These are phyloP conservation scores for Ephemerocybe angulata DNA, from an alignment of 768 basidiomycete species.

Conservation along the genomic window DNA sequence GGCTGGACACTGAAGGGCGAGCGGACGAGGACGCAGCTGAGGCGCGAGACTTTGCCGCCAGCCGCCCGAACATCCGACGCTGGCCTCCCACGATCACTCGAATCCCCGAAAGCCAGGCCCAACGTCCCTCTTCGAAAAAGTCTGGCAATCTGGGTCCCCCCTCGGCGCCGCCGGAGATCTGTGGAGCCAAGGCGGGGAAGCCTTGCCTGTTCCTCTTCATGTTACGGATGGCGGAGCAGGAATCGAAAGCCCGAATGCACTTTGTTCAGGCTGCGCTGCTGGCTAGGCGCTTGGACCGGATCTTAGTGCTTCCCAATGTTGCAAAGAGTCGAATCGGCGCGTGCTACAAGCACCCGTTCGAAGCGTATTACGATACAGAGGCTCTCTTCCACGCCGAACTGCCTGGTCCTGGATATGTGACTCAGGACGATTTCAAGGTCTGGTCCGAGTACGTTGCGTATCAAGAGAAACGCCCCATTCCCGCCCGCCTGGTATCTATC, in stretches of 20 bases:
- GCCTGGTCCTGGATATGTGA: constrained; percentile 12
- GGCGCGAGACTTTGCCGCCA: not conserved
- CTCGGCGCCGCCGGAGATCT: constrained; percentile 15
- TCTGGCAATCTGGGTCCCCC: not conserved
- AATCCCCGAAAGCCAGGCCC: constrained; percentile 10
- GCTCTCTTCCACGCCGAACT: constrained; percentile 4
- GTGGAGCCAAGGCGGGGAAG: constrained; percentile 8
- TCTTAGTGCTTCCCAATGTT: constrained; percentile 59
- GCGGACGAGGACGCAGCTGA: not conserved
- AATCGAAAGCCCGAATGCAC: constrained; percentile 55
- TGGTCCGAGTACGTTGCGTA: not conserved
- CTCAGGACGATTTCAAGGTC: not conserved
- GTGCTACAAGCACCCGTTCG: constrained; percentile 48
- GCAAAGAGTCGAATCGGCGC: constrained; percentile 50
- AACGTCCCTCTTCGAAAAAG: not conserved
- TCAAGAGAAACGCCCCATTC: not conserved
- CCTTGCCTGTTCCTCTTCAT: constrained; percentile 48
- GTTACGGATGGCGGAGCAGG: constrained; percentile 50
- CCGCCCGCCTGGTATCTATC: not conserved
- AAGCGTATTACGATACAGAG: constrained; percentile 45
- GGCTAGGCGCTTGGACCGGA: constrained; percentile 48
- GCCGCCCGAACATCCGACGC: not conserved
- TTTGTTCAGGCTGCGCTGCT: constrained; percentile 49
- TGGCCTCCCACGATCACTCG: constrained; percentile 13
- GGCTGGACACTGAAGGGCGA: not conserved